Conservation (phyloP, 495 filamentous ascomycete species). For the Penicillium malachiteum region DNA sequence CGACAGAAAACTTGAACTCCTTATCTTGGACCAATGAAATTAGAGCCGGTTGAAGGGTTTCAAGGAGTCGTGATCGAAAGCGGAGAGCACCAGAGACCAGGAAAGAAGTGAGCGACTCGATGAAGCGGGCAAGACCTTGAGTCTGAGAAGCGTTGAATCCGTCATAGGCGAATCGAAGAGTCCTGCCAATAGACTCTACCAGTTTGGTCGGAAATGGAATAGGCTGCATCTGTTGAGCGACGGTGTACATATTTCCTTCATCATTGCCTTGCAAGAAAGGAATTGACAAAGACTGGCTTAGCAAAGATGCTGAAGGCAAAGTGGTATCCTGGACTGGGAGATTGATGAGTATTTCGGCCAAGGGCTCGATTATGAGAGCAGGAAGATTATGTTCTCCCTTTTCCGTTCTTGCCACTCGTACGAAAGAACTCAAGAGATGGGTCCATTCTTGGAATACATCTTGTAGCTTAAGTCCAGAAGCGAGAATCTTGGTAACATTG, state of each 20-base stretch:
- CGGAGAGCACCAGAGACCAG: conserved; percentile 30
- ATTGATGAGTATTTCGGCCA: conserved; percentile 51
- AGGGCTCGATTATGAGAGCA: conserved; percentile 65
- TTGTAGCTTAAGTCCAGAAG: conserved; percentile 55
- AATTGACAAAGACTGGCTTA: conserved; percentile 35
- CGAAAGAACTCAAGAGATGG: conserved; percentile 56
- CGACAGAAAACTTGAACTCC: conserved; percentile 24
- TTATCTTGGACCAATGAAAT: conserved; percentile 36
- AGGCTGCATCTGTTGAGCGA: background rate
- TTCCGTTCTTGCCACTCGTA: conserved; percentile 59
- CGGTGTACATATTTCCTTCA: conserved; percentile 4
- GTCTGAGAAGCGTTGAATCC: conserved; percentile 23
- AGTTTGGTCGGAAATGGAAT: conserved; percentile 29
- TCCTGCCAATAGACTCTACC: conserved; percentile 24
- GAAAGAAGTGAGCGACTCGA: conserved; percentile 43
- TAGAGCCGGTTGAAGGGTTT: conserved; percentile 33
- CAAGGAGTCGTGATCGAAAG: conserved; percentile 34
- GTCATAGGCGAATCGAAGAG: conserved; percentile 32
- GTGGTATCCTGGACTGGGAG: conserved; percentile 22
- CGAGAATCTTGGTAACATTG: conserved; percentile 65
- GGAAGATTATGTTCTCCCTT: conserved; percentile 63
- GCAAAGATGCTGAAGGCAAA: conserved; percentile 31
- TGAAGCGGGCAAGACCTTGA: conserved; percentile 30
- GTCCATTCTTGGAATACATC: conserved; percentile 55
- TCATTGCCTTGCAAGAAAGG: conserved; percentile 25